Base-by-base conservation (phyloP, 2,329 filamentous ascomycete species). In the Catunica adiposa region DNA sequence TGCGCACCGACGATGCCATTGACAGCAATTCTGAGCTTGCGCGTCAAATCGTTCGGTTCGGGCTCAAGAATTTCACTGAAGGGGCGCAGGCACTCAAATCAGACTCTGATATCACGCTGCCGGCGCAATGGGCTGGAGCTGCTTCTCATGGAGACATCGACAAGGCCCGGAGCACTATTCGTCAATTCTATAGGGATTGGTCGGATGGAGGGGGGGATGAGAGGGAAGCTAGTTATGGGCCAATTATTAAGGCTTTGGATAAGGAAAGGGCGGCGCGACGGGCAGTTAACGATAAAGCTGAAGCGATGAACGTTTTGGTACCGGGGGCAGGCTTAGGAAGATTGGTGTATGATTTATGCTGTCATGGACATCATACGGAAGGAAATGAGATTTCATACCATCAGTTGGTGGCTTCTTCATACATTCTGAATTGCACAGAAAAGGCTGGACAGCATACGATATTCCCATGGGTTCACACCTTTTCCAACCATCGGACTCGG, bases 381-480 rank as follows among this genome's bases (percentile, higher is more conserved):
- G 90, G 90, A 26, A 97, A 96, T 65, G 86, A 98, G 69, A 94
- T 97, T 59, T 96, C 89, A 2, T 97, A 94, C 65, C 92, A 98
- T 67, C 88, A 95, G 66, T 78, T 98, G n/a, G 74, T 97, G 57
- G 88, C 88, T 1, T 94, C 86, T 4, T 79, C 78, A 0, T 83
- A 86, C 64, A 77, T 89, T 15, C 77, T 89, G 51, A 89, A 90
- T 66, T 75, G 74, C 62, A 86, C 82, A 3, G 62, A 71, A 0
- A 64, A 67, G 1, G 77, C 76, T 0, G 74, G 75, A 15, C 74
- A 84, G 59, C 87, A 89, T 67, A 79, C 73, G 7, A 74, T 98
- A 53, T 86, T 84, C 64, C 92, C 92, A 0, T 98, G 90, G 78
- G 79, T 88, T 2, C 78, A 92, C 60, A 82, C 80, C 48, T 95